Percentiles rank a stretch among this genome's conserved stretches.
Evolutionary conservation across 345 rosid species (phyloP).

Genomic region (Eucalyptus polybractea): DNA sequence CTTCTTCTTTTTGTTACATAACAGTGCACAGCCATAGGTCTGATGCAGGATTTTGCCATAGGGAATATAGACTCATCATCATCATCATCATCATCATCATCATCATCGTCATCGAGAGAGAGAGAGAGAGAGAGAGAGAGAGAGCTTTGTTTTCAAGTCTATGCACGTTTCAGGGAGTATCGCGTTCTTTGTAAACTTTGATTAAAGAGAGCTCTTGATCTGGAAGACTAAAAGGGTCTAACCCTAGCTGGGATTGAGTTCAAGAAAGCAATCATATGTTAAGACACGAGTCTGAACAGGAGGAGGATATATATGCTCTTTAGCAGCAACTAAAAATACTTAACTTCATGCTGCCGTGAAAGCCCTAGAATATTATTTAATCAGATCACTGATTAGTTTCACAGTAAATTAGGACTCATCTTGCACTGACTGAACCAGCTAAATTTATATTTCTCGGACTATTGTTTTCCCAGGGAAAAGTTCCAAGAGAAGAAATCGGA

Average conservation of each 20-base stretch:
- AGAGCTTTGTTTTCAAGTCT: background rate
- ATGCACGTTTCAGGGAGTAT: background rate
- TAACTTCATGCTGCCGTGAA: background rate
- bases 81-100: background rate
- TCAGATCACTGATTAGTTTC: background rate
- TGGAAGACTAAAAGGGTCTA: background rate
- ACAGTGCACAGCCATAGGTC: background rate
- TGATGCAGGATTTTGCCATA: background rate
- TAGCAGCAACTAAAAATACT: background rate
- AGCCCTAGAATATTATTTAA: background rate
- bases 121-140: background rate
- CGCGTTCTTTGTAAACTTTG: background rate
- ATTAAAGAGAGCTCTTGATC: background rate
- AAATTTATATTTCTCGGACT: background rate
- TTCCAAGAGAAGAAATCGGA: background rate
- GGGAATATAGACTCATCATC: background rate
- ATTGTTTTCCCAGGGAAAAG: background rate
- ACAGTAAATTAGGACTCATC: background rate
- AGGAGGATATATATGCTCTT: background rate
- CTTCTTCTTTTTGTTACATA: background rate
- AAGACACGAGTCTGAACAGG: background rate
- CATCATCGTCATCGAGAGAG: background rate
- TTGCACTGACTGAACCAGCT: background rate
- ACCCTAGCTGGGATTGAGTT: background rate
- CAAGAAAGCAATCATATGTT: background rate